Base-by-base conservation (phyloP, 2,329 filamentous ascomycete genomes). In the Teratosphaeria epicoccoides region DNA sequence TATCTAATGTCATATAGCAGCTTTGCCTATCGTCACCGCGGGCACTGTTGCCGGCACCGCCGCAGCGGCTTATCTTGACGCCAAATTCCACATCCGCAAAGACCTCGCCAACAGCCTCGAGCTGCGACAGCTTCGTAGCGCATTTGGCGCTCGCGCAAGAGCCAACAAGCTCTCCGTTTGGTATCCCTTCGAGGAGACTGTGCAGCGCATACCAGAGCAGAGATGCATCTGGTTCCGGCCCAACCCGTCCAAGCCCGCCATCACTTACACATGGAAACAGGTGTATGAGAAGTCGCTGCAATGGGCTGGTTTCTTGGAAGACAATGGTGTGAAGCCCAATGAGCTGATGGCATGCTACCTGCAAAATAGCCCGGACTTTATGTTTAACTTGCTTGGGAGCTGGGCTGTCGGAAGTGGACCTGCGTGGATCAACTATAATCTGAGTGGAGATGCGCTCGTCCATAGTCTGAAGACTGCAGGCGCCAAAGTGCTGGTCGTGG, bases 61-160 rank as follows among this genome's bases (percentile, higher is more conserved):
- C 1, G 49, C 56, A 26, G 56, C 55, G 43, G 74, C 76, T 14
- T 86, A 87, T 59, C 70, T 86, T 49, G 79, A 89, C 62, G 85
- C 80, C 51, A 87, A 84, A 70, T 82, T 78, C 59, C 79, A 85
- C 63, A 63, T 88, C 48, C 63, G 68, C 43, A 80, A 85, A 62
- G 85, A 89, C 65, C 55, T 84, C 14, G 59, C 63, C 0, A 59
- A 61, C 6, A 65, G 85, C n/a, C 63, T 70, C 11, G 67, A 68
- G 10, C 53, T 70, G n/a, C 71, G 68, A 29, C 68, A 65, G 26
- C 68, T 70, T 9, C 67, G 71, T 49, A 73, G 54, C 50, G 52
- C 55, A 25, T 48, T 44, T 43, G 50, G 49, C 29, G 43, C 25
- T 48, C 54, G 53, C 76, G 50, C 72, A 14, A 69, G 73, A 49